Conservation (phyloP, 257 asterid genomes). For the Solanum lignicaule region DNA sequence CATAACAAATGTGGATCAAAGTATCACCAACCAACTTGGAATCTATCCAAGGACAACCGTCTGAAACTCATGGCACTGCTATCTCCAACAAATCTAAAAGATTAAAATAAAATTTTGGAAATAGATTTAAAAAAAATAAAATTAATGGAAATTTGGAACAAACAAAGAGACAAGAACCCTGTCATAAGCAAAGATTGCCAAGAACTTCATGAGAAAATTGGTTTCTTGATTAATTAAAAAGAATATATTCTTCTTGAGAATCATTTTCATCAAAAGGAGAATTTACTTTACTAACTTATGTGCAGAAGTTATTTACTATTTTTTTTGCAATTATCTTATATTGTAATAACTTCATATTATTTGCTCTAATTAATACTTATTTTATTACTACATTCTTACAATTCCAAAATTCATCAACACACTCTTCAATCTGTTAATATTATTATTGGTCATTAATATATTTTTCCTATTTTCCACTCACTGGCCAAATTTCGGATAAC, state of each 20-base stretch:
- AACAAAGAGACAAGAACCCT: background rate
- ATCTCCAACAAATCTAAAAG: background rate
- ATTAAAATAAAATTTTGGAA: too few relatives aligned
- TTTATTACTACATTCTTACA: background rate
- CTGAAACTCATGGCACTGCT: background rate
- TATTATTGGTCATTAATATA: background rate
- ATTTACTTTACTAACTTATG: background rate
- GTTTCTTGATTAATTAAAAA: background rate
- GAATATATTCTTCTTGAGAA: background rate
- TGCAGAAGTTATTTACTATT: background rate
- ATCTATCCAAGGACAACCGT: background rate
- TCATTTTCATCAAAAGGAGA: background rate
- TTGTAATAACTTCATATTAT: background rate
- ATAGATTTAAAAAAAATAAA: too few relatives aligned
- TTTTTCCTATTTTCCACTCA: background rate
- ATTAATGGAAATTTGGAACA: background rate
- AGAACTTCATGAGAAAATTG: background rate
- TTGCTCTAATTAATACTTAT: background rate
- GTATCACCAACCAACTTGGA: background rate
- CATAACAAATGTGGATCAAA: background rate
- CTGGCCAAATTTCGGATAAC: background rate
- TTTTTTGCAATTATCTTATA: background rate
- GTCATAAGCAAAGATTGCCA: background rate
- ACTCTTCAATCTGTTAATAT: background rate
- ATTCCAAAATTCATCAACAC: background rate